Percentiles rank a stretch among this genome's conserved stretches.
phyloP scores from a whole-genome alignment of 2,329 filamentous ascomycete species.

The Cordyceps militaris region DNA sequence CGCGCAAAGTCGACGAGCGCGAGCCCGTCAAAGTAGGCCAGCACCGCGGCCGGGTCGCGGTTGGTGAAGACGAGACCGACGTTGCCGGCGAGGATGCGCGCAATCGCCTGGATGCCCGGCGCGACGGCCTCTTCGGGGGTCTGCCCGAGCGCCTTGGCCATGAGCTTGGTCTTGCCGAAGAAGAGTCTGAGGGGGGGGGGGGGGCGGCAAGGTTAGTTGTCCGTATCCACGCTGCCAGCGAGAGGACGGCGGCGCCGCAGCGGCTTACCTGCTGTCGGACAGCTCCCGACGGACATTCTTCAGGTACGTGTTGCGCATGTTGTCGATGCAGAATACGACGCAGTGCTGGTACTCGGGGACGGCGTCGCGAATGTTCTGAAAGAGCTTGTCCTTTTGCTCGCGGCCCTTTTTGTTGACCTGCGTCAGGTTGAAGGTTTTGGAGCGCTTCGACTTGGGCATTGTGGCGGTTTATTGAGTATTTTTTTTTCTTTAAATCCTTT shows the following conservation, averaged over 20 bases:
- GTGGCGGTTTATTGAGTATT: conserved; percentile 23
- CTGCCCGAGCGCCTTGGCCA: conserved; percentile 86
- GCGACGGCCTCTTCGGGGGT: conserved; percentile 72
- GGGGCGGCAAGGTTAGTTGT: neutral
- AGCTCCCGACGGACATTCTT: conserved; percentile 85
- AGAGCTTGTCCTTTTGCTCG: conserved; percentile 86
- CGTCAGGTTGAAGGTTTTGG: conserved; percentile 81
- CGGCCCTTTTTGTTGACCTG: conserved; percentile 88
- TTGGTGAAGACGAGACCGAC: conserved; percentile 90
- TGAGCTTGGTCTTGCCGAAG: conserved; percentile 99
- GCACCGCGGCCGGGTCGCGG: conserved; percentile 59
- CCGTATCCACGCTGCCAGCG: no score
- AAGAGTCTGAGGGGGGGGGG: conserved; percentile 50
- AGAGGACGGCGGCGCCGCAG: no score
- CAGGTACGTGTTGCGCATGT: conserved; percentile 96
- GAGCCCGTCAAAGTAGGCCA: conserved; percentile 65
- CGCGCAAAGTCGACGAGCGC: conserved; percentile 82
- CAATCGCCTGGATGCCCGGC: conserved; percentile 65
- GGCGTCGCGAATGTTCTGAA: conserved; percentile 78
- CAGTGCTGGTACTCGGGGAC: conserved; percentile 82
- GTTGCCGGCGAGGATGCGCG: conserved; percentile 65
- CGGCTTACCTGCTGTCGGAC: conserved; percentile 67
- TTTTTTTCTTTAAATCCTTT: neutral
- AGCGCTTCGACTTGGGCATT: conserved; percentile 97
- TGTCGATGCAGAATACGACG: conserved; percentile 89